phyloP scores from a whole-genome alignment of 164 flowering plant species.

The Stephania japonica region DNA sequence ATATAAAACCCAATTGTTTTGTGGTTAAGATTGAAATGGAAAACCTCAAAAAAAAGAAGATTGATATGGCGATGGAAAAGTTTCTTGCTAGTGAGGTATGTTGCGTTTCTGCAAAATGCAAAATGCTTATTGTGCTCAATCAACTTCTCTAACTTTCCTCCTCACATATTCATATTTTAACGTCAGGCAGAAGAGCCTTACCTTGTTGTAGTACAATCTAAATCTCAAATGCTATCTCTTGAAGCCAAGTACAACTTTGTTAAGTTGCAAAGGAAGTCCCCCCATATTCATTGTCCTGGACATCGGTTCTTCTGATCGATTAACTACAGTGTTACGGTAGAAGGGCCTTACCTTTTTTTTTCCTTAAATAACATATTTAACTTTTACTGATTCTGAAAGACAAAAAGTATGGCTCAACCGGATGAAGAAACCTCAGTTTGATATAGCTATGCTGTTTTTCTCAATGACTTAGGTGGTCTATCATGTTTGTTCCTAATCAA shows the following conservation, averaged over 20 bases:
- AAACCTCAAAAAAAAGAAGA: no score
- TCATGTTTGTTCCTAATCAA: not conserved
- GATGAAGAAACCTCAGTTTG: not conserved
- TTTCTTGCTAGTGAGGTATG: no score
- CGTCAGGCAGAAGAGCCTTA: not conserved
- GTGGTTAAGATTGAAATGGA: no score
- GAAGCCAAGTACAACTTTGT: not conserved
- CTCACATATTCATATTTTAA: not conserved
- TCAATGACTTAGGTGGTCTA: not conserved
- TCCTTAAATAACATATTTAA: not conserved
- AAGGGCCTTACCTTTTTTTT: not conserved
- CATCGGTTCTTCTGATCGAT: no score
- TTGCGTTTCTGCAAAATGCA: no score
- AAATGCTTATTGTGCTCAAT: no score
- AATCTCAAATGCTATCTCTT: not conserved
- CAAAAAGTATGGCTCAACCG: not conserved
- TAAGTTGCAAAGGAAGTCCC: not conserved
- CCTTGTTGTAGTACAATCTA: not conserved
- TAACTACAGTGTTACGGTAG: no score
- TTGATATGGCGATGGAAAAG: no score
- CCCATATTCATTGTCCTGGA: no score
- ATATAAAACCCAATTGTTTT: no score
- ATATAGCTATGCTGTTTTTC: no score
- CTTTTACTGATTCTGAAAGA: not conserved
- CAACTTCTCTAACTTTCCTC: not conserved